Percentiles rank a stretch among this genome's conserved stretches.
Conservation (phyloP, 495 filamentous ascomycete species). For the Tetracladium setigerum region DNA sequence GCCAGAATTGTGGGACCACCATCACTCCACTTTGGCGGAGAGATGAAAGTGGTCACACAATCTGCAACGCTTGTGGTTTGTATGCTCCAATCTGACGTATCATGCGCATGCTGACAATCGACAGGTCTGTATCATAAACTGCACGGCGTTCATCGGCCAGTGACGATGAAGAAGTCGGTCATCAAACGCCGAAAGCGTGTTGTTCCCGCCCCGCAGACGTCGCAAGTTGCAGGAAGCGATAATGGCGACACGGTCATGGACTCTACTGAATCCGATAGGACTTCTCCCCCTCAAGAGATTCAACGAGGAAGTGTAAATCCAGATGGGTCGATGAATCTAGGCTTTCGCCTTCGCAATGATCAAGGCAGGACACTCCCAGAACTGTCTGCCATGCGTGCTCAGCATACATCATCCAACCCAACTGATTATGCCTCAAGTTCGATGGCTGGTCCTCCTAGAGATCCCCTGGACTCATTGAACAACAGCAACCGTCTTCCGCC, state of each 20-base stretch:
- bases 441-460: conserved; percentile 23
- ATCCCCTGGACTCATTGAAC: conserved; percentile 34
- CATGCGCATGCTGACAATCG: too few species aligned
- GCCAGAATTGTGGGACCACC: conserved; percentile 95
- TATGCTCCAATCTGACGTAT: conserved; percentile 10
- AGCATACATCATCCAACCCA: conserved; percentile 29
- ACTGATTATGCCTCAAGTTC: conserved; percentile 32
- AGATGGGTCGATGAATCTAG: conserved; percentile 51
- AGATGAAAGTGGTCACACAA: conserved; percentile 91
- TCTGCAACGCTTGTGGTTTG: conserved; percentile 98
- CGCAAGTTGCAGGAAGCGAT: conserved; percentile 25
- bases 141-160: conserved; percentile 84
- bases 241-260: conserved; percentile 24
- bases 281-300: conserved; percentile 31
- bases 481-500: conserved; percentile 50
- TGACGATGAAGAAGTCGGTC: conserved; percentile 93
- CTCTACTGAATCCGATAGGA: conserved; percentile 31
- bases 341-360: conserved; percentile 42
- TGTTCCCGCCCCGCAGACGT: conserved; percentile 67
- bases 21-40: conserved; percentile 94
- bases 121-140: too few species aligned
- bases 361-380: conserved; percentile 38
- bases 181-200: conserved; percentile 96
- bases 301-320: conserved; percentile 41
- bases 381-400: conserved; percentile 26